Conservation (phyloP, 345 rosid species). For the Acer yangbiense region DNA sequence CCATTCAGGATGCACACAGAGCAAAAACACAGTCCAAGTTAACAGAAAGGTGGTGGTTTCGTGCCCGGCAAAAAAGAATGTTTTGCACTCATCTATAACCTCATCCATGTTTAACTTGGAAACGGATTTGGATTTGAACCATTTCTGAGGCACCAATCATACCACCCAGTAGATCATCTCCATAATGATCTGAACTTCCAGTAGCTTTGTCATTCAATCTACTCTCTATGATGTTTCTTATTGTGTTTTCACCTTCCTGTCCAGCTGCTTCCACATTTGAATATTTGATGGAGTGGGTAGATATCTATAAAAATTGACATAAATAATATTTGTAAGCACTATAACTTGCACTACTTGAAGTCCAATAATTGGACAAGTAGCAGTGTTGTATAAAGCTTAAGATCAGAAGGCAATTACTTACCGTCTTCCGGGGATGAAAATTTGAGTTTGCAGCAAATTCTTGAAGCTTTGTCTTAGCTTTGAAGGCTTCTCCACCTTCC, state of each 20-base stretch:
- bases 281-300: constrained; percentile 46
- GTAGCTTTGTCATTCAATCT: constrained; percentile 26
- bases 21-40: constrained; percentile 56
- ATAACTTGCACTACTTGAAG: neutral
- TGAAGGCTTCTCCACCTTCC: constrained; percentile 41
- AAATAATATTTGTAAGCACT: neutral
- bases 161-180: constrained; percentile 47
- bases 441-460: neutral
- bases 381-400: neutral
- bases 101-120: constrained; percentile 39
- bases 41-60: constrained; percentile 45
- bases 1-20: constrained; percentile 58
- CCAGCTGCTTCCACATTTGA: constrained; percentile 50
- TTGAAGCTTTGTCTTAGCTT: constrained; percentile 38
- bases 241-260: constrained; percentile 31
- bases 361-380: too few species aligned
- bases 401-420: constrained; percentile 25
- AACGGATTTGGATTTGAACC: neutral
- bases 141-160: constrained; percentile 32
- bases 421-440: constrained; percentile 40
- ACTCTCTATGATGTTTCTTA: constrained; percentile 27
- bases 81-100: constrained; percentile 64
- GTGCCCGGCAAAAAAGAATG: constrained; percentile 56
- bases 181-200: constrained; percentile 18
- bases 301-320: constrained; percentile 32